Evolutionary conservation across 2,329 filamentous ascomycete species (phyloP).

Genomic region (Epichloe sylvatica): DNA sequence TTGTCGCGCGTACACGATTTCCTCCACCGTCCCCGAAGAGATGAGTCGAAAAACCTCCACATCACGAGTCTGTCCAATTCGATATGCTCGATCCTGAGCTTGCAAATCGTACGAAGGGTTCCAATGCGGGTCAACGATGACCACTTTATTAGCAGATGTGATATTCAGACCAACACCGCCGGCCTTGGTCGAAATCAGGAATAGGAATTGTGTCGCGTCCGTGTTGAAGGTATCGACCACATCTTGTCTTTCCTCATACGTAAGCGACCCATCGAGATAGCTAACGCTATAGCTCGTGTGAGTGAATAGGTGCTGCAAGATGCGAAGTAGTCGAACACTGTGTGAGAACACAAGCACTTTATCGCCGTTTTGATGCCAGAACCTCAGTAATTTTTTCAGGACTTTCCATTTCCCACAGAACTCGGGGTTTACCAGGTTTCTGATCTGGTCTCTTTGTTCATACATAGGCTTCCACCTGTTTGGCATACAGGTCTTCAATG

Average conservation of each 20-base stretch:
- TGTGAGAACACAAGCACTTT: slow-evolving; percentile 95
- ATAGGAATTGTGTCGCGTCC: slow-evolving; percentile 77
- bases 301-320: slow-evolving; percentile 73
- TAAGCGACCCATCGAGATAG: slow-evolving; percentile 76
- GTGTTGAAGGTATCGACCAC: slow-evolving; percentile 86
- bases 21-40: slow-evolving; percentile 84
- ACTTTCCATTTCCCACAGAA: slow-evolving; percentile 98
- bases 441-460: slow-evolving; percentile 59
- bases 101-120: slow-evolving; percentile 91
- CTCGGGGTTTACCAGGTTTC: slow-evolving; percentile 70
- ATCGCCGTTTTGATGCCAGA: slow-evolving; percentile 81
- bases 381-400: slow-evolving; percentile 68
- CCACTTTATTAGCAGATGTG: slow-evolving; percentile 93
- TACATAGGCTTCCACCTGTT: slow-evolving; percentile 63
- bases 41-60: slow-evolving; percentile 93
- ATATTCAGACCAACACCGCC: slow-evolving; percentile 93
- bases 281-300: slow-evolving; percentile 82
- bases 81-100: slow-evolving; percentile 89
- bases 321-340: slow-evolving; percentile 69
- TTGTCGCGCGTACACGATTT: slow-evolving; percentile 91
- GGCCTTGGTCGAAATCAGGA: slow-evolving; percentile 85
- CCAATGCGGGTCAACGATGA: slow-evolving; percentile 95
- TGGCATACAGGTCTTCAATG: slow-evolving; percentile 61
- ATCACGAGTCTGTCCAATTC: slow-evolving; percentile 82
- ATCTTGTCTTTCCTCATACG: slow-evolving; percentile 67